Conservation (phyloP, 1,284 basidiomycete species). For the Vanrija humicola region DNA sequence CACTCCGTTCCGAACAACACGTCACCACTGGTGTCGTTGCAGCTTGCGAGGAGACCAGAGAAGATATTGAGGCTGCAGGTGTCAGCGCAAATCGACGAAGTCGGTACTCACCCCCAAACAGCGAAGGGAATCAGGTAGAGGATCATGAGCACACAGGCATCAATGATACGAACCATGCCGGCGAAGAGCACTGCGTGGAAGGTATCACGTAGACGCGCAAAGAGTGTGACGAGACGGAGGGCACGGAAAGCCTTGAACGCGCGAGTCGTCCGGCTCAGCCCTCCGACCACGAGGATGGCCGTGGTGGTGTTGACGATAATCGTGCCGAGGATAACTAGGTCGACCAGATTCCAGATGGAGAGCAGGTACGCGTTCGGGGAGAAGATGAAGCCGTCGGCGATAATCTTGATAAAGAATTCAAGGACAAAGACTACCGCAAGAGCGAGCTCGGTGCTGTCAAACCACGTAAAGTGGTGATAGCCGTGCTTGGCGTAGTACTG, state of each 20-base stretch:
- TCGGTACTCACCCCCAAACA: slow-evolving; percentile 68
- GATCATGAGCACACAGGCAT: slow-evolving; percentile 87
- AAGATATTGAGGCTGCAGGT: slow-evolving; percentile 73
- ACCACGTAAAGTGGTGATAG: slow-evolving; percentile 70
- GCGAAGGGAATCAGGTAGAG: slow-evolving; percentile 96
- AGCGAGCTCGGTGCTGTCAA: slow-evolving; percentile 72
- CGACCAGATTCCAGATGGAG: slow-evolving; percentile 88
- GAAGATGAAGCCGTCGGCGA: slow-evolving; percentile 89
- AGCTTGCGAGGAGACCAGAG: slow-evolving; percentile 74
- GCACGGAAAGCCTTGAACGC: slow-evolving; percentile 86
- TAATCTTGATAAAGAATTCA: slow-evolving; percentile 82
- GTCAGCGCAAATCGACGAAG: not conserved
- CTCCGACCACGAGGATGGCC: slow-evolving; percentile 71
- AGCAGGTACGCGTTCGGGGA: slow-evolving; percentile 91
- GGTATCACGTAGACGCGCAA: slow-evolving; percentile 79
- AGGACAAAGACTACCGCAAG: slow-evolving; percentile 73
- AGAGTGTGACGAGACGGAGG: slow-evolving; percentile 82
- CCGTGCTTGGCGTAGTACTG: slow-evolving; percentile 66
- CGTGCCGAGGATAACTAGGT: slow-evolving; percentile 80
- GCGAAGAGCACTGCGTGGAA: slow-evolving; percentile 90
- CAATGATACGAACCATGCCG: slow-evolving; percentile 78
- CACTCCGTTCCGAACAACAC: slow-evolving; percentile 64
- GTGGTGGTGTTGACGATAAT: slow-evolving; percentile 78
- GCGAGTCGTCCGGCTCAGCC: slow-evolving; percentile 75
- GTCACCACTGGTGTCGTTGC: slow-evolving; percentile 64